Percentiles rank a stretch among this genome's conserved stretches.
Conservation (phyloP, 2,329 filamentous ascomycete genomes). For the Diaporthe sp. region DNA sequence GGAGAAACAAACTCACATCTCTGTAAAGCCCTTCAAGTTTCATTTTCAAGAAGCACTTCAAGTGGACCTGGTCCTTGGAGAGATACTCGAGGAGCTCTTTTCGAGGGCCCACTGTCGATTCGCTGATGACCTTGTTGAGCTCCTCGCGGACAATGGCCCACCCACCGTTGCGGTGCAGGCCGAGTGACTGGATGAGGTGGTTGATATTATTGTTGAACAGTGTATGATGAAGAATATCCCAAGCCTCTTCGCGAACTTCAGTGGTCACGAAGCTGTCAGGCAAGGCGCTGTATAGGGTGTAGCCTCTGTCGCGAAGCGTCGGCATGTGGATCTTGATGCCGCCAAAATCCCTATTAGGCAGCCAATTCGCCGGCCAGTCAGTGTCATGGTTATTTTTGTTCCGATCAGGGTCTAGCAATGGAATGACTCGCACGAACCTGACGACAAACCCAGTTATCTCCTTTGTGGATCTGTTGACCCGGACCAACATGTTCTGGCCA, state of each 20-base stretch:
- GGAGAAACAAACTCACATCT: not conserved
- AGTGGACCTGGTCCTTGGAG: not conserved
- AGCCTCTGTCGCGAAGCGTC: constrained; percentile 16
- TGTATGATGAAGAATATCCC: constrained; percentile 19
- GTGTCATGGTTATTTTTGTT: not conserved
- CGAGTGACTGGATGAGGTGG: constrained; percentile 4
- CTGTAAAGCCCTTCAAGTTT: constrained; percentile 26
- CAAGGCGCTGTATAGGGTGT: constrained; percentile 19
- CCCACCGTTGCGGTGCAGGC: constrained; percentile 21
- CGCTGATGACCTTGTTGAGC: not conserved
- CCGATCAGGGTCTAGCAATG: not conserved
- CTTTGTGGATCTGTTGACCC: constrained; percentile 23
- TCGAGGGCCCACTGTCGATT: not conserved
- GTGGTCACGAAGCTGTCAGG: constrained; percentile 29
- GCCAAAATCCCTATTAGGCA: not conserved
- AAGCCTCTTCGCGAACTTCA: not conserved
- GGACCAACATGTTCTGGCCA: constrained; percentile 28
- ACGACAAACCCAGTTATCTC: constrained; percentile 20
- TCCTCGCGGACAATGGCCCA: constrained; percentile 26
- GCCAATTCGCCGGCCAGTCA: not conserved
- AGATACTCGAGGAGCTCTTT: constrained; percentile 13
- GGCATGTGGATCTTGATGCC: constrained; percentile 32
- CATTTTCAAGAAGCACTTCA: constrained; percentile 33
- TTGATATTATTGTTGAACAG: constrained; percentile 32
- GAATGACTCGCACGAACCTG: constrained; percentile 25